Evolutionary conservation across 768 basidiomycete genomes (phyloP).

Genomic region (Postia placenta): DNA sequence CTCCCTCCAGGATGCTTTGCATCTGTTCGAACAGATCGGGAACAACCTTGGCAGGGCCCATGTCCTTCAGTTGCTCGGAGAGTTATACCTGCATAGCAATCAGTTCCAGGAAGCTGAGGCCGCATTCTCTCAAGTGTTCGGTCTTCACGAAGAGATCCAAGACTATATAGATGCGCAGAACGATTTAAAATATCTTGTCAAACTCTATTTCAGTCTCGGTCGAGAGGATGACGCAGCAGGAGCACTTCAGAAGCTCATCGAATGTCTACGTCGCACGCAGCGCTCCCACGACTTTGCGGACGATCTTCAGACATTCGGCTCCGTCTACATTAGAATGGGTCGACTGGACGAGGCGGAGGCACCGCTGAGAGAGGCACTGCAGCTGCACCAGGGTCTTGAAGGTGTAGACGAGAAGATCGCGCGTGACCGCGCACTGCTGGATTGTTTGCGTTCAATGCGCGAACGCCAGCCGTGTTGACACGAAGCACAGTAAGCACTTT

Average conservation of each 20-base stretch:
- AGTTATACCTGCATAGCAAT: not conserved
- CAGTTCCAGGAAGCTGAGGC: not conserved
- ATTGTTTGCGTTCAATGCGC: too few relatives aligned
- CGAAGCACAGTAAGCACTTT: too few relatives aligned
- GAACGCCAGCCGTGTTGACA: too few relatives aligned
- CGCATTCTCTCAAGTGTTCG: not conserved
- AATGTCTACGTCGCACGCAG: not conserved
- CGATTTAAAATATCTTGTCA: not conserved
- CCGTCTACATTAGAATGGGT: not conserved
- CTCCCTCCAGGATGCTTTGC: not conserved
- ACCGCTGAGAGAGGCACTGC: not conserved
- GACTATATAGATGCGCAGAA: not conserved
- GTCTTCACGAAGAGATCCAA: not conserved
- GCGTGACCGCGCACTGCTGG: too few relatives aligned
- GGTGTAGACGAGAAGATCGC: too few relatives aligned
- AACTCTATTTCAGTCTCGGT: not conserved
- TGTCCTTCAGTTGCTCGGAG: not conserved
- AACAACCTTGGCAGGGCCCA: not conserved
- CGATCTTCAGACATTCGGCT: not conserved
- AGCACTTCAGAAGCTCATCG: not conserved
- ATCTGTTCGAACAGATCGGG: not conserved
- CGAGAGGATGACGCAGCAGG: not conserved
- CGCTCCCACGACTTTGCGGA: not conserved
- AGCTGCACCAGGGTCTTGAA: too few relatives aligned
- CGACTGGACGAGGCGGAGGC: not conserved